Evolutionary conservation across 2,329 filamentous ascomycete genomes (phyloP).

Genomic region (Raffaelea ambrosiae): DNA sequence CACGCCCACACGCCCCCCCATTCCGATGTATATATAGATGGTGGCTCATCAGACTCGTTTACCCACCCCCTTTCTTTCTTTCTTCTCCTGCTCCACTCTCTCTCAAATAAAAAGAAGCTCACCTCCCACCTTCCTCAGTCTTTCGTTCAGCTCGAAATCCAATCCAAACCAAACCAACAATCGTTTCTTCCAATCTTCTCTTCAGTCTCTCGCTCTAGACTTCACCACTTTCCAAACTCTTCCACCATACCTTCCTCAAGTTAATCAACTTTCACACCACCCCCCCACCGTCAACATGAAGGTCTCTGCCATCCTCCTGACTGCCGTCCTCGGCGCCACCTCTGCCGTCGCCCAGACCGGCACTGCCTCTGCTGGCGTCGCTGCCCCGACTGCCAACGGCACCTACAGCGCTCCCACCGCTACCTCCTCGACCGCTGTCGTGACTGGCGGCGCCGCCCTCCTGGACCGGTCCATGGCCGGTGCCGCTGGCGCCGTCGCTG

Average conservation of each 20-base stretch:
- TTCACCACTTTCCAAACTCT: not conserved
- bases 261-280: not conserved
- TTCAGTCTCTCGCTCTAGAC: not conserved
- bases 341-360: constrained; percentile 2
- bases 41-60: not conserved
- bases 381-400: not conserved
- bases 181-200: too few species aligned
- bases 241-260: not conserved
- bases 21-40: too few species aligned
- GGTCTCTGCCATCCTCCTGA: constrained; percentile 6
- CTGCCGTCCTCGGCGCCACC: constrained; percentile 6
- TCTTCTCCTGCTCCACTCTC: not conserved
- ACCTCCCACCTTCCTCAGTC: not conserved
- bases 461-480: constrained; percentile 9
- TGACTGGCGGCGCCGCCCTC: constrained; percentile 7
- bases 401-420: constrained; percentile 1
- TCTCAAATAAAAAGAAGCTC: not conserved
- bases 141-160: not conserved
- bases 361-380: not conserved
- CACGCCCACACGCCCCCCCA: too few species aligned
- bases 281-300: constrained; percentile 9
- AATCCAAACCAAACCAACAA: not conserved
- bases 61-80: not conserved
- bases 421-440: constrained; percentile 2
- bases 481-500: constrained; percentile 11